Evolutionary conservation across 331 rosid species (phyloP).

Genomic region (Malus hybrid): DNA sequence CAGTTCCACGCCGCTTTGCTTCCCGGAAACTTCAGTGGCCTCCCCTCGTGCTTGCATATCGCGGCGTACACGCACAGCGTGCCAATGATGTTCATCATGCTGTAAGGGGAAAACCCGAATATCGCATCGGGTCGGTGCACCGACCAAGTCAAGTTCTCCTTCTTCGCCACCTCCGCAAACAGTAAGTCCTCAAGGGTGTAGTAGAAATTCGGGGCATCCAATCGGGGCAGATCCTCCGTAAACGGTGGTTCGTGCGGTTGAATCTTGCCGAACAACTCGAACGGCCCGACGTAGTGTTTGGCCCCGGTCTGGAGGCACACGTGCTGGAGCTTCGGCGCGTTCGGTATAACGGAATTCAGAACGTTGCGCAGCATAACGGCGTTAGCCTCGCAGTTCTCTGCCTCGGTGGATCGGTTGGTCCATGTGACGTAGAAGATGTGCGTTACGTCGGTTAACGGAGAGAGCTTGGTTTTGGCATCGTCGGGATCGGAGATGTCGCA

Average conservation of each 20-base stretch:
- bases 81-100: not conserved
- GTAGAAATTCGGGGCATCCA: slow-evolving; percentile 48
- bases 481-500: slow-evolving; percentile 44
- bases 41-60: not conserved
- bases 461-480: slow-evolving; percentile 42
- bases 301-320: slow-evolving; percentile 49
- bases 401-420: slow-evolving; percentile 27
- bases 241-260: slow-evolving; percentile 16
- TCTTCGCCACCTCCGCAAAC: slow-evolving; percentile 33
- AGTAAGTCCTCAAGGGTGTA: slow-evolving; percentile 47
- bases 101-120: not conserved
- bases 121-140: not conserved
- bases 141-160: slow-evolving; percentile 17
- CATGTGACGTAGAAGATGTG: slow-evolving; percentile 50
- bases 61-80: not conserved
- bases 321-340: slow-evolving; percentile 34
- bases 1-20: not conserved
- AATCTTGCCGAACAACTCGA: slow-evolving; percentile 15
- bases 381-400: not conserved
- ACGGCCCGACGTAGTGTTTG: slow-evolving; percentile 45
- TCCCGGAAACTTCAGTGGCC: not conserved
- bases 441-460: slow-evolving; percentile 41
- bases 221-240: slow-evolving; percentile 57
- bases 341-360: slow-evolving; percentile 41
- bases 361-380: slow-evolving; percentile 40